Evolutionary conservation across 495 filamentous ascomycete genomes (phyloP).

Genomic region (Cetradonia linearis): DNA sequence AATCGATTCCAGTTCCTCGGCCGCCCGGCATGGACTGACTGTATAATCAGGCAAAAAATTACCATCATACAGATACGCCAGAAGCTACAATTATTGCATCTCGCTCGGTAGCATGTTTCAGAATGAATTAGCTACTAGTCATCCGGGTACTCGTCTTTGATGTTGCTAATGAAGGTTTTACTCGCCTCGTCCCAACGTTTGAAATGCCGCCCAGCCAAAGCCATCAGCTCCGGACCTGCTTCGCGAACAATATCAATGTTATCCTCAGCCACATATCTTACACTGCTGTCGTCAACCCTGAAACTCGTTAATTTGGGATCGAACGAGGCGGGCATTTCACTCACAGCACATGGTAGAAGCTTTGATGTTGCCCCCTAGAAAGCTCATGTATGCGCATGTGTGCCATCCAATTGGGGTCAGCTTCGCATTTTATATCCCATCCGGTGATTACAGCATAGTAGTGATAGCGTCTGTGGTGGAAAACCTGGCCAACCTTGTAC

Average conservation of each 20-base stretch:
- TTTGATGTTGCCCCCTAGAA: slow-evolving; percentile 54
- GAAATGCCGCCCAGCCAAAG: slow-evolving; percentile 75
- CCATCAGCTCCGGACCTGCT: slow-evolving; percentile 45
- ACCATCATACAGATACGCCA: background rate
- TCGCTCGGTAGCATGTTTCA: background rate
- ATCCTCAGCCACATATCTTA: slow-evolving; percentile 77
- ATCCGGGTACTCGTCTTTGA: slow-evolving; percentile 76
- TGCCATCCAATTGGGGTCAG: slow-evolving; percentile 45
- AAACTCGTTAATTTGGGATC: slow-evolving; percentile 16
- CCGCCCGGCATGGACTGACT: background rate
- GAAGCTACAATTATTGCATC: background rate
- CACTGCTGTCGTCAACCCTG: slow-evolving; percentile 60
- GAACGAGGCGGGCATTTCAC: slow-evolving; percentile 29
- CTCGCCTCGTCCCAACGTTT: slow-evolving; percentile 68
- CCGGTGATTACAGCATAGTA: slow-evolving; percentile 77
- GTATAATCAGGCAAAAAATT: background rate
- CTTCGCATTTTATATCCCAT: slow-evolving; percentile 59
- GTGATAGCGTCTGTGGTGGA: slow-evolving; percentile 68
- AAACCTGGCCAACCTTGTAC: slow-evolving; percentile 74
- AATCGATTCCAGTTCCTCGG: background rate
- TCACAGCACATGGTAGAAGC: slow-evolving; percentile 78
- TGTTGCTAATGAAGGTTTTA: slow-evolving; percentile 72
- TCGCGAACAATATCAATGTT: slow-evolving; percentile 61
- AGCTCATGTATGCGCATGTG: slow-evolving; percentile 55
- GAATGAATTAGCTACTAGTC: slow-evolving; percentile 40